Evolutionary conservation across 305 asterid species (phyloP), one percentile per base, ranked within the genome.

Genomic region (Withania somnifera): DNA sequence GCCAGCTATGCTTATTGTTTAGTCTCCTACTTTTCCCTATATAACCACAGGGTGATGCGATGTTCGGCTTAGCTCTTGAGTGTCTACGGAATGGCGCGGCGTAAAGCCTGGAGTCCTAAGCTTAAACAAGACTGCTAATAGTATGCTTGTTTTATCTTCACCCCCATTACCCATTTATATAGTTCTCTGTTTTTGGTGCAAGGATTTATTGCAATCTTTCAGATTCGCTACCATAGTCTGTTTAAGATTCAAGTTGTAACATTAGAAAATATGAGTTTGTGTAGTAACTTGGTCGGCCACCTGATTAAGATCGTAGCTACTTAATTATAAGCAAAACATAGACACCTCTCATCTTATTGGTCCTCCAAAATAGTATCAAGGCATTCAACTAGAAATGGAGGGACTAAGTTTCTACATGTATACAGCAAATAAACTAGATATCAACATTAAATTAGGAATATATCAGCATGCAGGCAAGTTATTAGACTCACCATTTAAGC

Each of bases 401-500:
- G 40, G 42, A 73, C 42, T 20, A 24, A 45, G 58, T 24, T 73
- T 47, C 8, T 26, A 45, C 40, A 14, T 14, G 58, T 15, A 47
- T 47, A 8, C 26, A 9, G 26, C 42, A 76, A 28, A 76, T 76
- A 52, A 51, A 28, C 30, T 50, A 75, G 80, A 10, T 50, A 75
- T 19, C 54, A 38, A 45, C 11, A 52, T 28, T 6, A 9, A 1
- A 17, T 10, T 51, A 19, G 61, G 63, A 76, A 51, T 28, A 28
- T 76, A 28, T 50, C 2, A 36, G 30, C 80, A 76, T 28, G 63
- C 11, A 51, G 80, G 63, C 30, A 28, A 6, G 38, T 76, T 17
- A 75, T 17, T 7, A 15, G 81, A 89, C 97, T 83, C 83, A 96
- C 99, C 99, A 96, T 94, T 94, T 96, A 51, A 96, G 87, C 85